These are phyloP conservation scores for Daldinia caldariorum DNA, from an alignment of 495 filamentous ascomycete genomes.

Conservation along the genomic window DNA sequence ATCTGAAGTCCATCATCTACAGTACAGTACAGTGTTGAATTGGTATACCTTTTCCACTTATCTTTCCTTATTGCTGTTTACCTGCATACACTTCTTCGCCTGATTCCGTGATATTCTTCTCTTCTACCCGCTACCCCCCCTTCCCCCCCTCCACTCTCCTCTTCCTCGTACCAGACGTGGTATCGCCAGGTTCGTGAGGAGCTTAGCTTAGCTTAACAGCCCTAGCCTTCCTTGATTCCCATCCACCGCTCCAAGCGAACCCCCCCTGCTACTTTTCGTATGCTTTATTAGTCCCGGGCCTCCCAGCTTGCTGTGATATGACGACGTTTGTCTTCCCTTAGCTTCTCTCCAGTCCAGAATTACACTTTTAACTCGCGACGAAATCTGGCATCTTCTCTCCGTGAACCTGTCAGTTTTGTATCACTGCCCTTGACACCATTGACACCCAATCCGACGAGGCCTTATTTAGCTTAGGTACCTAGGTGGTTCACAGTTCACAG, in stretches of 20 bases:
- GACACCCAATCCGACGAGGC: conserved; percentile 36
- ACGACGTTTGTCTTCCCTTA: conserved; percentile 56
- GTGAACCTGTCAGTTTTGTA: conserved; percentile 36
- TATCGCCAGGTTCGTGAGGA: conserved; percentile 36
- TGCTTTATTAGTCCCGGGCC: conserved; percentile 4
- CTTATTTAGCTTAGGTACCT: conserved; percentile 16
- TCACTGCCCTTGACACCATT: conserved; percentile 20
- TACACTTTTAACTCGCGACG: conserved; percentile 27
- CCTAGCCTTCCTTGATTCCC: conserved; percentile 44
- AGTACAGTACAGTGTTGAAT: too few relatives aligned
- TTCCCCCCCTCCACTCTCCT: conserved; percentile 17
- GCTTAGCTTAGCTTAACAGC: conserved; percentile 39
- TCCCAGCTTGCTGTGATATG: conserved; percentile 52
- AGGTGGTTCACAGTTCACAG: conserved; percentile 3
- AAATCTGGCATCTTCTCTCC: conserved; percentile 35
- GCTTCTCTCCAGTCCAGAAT: conserved; percentile 33
- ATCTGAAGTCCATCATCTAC: conserved; percentile 1
- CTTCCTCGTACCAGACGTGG: conserved; percentile 30
- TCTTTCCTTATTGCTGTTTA: neutral
- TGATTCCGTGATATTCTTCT: conserved; percentile 41
- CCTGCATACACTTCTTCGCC: conserved; percentile 17
- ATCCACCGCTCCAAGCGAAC: conserved; percentile 41
- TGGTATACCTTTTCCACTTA: neutral
- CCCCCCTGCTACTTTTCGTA: conserved; percentile 27
- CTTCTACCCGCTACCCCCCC: conserved; percentile 9